These are phyloP conservation scores for Teratosphaeriaceae sp. DNA, from an alignment of 2,329 filamentous ascomycete species.

Conservation along the genomic window DNA sequence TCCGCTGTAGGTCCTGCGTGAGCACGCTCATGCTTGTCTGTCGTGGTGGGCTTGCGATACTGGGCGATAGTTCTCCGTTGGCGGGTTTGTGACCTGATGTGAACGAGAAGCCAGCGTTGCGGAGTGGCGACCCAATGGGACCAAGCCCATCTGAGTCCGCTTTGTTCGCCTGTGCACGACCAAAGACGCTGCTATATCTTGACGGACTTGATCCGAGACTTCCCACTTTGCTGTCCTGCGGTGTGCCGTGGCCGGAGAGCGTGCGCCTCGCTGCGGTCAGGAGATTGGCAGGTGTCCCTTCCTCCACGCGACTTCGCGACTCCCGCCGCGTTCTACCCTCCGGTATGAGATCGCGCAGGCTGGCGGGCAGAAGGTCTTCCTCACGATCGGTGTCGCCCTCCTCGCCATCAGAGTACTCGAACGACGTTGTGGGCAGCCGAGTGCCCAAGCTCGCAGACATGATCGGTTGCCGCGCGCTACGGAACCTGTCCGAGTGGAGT, in stretches of 20 bases:
- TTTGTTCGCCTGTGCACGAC: constrained; percentile 18
- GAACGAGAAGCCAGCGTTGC: constrained; percentile 49
- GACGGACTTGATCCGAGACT: constrained; percentile 56
- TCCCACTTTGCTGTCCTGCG: constrained; percentile 34
- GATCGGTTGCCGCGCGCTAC: constrained; percentile 44
- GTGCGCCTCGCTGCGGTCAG: constrained; percentile 31
- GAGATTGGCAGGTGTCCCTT: constrained; percentile 33
- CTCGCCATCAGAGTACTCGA: constrained; percentile 49
- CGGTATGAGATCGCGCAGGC: constrained; percentile 56
- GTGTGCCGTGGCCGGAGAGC: constrained; percentile 36
- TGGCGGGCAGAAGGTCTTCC: constrained; percentile 78
- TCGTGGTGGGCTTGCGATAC: constrained; percentile 48
- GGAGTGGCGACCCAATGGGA: constrained; percentile 59
- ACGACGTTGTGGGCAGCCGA: constrained; percentile 22
- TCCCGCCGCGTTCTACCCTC: constrained; percentile 55
- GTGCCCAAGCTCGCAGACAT: constrained; percentile 55
- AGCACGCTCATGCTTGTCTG: constrained; percentile 56
- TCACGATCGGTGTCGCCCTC: constrained; percentile 65
- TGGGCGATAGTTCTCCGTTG: constrained; percentile 32
- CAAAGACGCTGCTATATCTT: constrained; percentile 55
- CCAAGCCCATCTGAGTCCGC: constrained; percentile 38
- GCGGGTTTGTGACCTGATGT: constrained; percentile 9
- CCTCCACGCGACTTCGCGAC: constrained; percentile 52
- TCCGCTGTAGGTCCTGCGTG: constrained; percentile 44
- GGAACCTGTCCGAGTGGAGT: constrained; percentile 59